phyloP scores from a whole-genome alignment of 331 rosid species.

The Ulmus americana region DNA sequence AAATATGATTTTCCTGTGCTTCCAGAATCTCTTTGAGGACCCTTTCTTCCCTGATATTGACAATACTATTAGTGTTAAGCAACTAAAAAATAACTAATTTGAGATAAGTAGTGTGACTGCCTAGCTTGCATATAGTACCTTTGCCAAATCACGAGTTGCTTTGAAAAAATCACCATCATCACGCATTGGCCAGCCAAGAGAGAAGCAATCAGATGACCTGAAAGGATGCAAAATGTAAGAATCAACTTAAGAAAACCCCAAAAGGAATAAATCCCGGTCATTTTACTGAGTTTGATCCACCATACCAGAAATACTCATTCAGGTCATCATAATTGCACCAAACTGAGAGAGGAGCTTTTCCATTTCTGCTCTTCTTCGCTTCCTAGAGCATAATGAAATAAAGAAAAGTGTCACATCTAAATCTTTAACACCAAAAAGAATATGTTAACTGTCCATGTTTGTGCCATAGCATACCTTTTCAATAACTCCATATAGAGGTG shows the following conservation, averaged over 20 bases:
- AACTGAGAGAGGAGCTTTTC: conserved; percentile 73
- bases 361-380: conserved; percentile 58
- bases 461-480: conserved; percentile 47
- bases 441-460: conserved; percentile 14
- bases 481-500: conserved; percentile 76
- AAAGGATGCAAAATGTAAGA: conserved; percentile 8
- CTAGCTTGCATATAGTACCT: conserved; percentile 33
- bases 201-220: conserved; percentile 87
- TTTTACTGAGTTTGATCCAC: conserved; percentile 20
- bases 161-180: conserved; percentile 88
- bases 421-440: conserved; percentile 23
- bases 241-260: conserved; percentile 18
- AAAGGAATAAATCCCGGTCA: conserved; percentile 14
- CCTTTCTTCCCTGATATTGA: conserved; percentile 61
- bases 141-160: conserved; percentile 50
- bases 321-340: conserved; percentile 98
- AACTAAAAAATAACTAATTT: conserved; percentile 13
- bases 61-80: conserved; percentile 14
- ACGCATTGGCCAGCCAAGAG: conserved; percentile 99
- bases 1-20: conserved; percentile 78
- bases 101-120: conserved; percentile 11
- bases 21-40: conserved; percentile 39
- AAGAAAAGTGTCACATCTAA: conserved; percentile 20
- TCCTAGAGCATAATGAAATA: conserved; percentile 43
- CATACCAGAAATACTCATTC: conserved; percentile 88